A percentile compares a stretch with the other conserved stretches of the same genome.
Conservation (phyloP, 2,329 filamentous ascomycete genomes). For the Trichoderma koningii region DNA sequence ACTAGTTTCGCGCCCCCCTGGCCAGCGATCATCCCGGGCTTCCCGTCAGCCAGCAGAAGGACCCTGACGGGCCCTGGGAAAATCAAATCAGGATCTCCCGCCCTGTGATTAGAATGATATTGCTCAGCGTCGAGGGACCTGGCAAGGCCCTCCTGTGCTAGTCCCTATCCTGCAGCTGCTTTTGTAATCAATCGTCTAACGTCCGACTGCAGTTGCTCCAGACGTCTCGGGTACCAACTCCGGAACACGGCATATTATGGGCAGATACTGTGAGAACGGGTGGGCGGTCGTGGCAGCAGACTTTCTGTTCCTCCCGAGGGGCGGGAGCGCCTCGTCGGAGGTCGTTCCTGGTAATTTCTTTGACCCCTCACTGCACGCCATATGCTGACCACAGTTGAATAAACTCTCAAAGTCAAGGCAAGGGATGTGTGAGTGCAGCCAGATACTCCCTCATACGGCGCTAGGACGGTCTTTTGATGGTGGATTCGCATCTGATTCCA, state of each 20-base stretch:
- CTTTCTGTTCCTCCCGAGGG: background rate
- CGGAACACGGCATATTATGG: no score
- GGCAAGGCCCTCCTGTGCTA: background rate
- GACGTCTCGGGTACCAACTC: background rate
- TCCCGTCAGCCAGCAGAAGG: conserved; percentile 20
- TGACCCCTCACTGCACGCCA: background rate
- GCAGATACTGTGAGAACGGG: background rate
- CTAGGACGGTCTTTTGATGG: background rate
- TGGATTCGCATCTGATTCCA: conserved; percentile 7
- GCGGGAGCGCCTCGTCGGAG: background rate
- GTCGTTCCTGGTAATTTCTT: background rate
- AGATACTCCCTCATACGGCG: background rate
- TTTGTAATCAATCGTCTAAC: background rate
- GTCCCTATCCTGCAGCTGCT: background rate
- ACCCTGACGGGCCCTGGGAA: background rate
- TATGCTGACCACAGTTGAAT: background rate
- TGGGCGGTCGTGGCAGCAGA: background rate
- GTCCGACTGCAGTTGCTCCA: background rate
- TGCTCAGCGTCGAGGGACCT: background rate
- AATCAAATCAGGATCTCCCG: conserved; percentile 12
- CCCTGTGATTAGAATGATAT: conserved; percentile 8
- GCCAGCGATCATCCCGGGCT: conserved; percentile 14
- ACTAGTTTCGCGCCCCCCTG: conserved; percentile 11
- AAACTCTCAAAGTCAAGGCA: background rate
- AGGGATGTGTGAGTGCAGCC: background rate